phyloP scores from a whole-genome alignment of 768 basidiomycete species.

The Zangia roseola region DNA sequence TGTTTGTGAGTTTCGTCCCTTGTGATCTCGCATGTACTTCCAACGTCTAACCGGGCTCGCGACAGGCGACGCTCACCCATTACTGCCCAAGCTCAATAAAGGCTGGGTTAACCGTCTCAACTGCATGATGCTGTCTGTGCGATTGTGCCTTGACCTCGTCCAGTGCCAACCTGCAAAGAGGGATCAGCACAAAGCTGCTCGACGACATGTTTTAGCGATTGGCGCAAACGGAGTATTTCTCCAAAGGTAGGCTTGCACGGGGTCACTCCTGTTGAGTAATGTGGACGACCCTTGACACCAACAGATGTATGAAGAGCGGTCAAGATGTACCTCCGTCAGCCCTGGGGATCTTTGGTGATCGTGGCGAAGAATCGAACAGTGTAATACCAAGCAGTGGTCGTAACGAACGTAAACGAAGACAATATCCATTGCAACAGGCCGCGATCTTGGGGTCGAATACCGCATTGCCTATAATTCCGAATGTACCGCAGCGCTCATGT shows the following conservation, averaged over 20 bases:
- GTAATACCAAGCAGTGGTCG: not conserved
- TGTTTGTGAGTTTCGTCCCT: constrained; percentile 31
- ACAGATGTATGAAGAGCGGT: not conserved
- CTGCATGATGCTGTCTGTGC: too few species aligned
- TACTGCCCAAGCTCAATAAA: constrained; percentile 41
- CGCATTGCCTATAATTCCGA: not conserved
- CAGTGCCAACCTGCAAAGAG: too few species aligned
- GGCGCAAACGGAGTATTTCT: too few species aligned
- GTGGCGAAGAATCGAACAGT: not conserved
- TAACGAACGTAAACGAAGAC: constrained; percentile 5
- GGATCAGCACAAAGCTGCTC: too few species aligned
- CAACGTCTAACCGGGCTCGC: not conserved
- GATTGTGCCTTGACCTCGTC: too few species aligned
- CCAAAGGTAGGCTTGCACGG: too few species aligned
- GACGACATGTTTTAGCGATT: too few species aligned
- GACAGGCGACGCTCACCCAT: constrained; percentile 39
- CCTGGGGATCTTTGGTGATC: not conserved
- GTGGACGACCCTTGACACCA: not conserved
- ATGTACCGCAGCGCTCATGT: not conserved
- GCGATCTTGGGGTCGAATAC: not conserved
- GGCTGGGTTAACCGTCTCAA: too few species aligned
- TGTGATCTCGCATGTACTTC: not conserved
- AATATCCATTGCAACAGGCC: not conserved
- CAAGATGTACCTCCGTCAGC: not conserved
- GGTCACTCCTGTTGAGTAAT: too few species aligned